phyloP scores from a whole-genome alignment of 768 basidiomycete species.

The Cyathus striatus region DNA sequence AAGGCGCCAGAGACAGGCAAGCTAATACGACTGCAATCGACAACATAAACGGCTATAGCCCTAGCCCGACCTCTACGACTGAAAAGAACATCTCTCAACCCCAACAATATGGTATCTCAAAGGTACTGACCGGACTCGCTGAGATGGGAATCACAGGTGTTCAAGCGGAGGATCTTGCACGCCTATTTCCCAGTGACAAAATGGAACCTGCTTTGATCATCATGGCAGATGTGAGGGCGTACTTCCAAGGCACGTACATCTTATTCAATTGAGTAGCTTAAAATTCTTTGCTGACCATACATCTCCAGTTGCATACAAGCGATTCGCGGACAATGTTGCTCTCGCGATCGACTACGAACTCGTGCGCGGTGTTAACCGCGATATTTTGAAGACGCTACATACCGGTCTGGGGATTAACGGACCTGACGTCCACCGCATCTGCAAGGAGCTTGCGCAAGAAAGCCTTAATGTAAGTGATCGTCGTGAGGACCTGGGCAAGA shows the following conservation, averaged over 20 bases:
- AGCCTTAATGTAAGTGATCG: slow-evolving; percentile 32
- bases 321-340: slow-evolving; percentile 53
- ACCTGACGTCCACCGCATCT: slow-evolving; percentile 37
- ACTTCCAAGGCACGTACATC: slow-evolving; percentile 58
- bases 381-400: slow-evolving; percentile 39
- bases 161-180: slow-evolving; percentile 38
- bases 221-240: slow-evolving; percentile 70
- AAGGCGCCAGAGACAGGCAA: slow-evolving; percentile 22
- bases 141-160: slow-evolving; percentile 33
- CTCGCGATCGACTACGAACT: slow-evolving; percentile 53
- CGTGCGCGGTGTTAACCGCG: slow-evolving; percentile 44
- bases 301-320: slow-evolving; percentile 50
- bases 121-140: slow-evolving; percentile 27
- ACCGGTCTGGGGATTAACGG: slow-evolving; percentile 49
- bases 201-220: slow-evolving; percentile 55
- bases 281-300: slow-evolving; percentile 23
- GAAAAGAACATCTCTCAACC: no score
- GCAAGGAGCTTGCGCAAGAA: slow-evolving; percentile 49
- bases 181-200: slow-evolving; percentile 43
- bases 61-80: no score
- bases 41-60: no score
- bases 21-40: slow-evolving; percentile 11
- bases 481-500: slow-evolving; percentile 46
- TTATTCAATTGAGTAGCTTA: not conserved
- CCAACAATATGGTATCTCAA: slow-evolving; percentile 24